Evolutionary conservation across 768 basidiomycete genomes (phyloP).

Genomic region (Pleurotus tuber-regium): DNA sequence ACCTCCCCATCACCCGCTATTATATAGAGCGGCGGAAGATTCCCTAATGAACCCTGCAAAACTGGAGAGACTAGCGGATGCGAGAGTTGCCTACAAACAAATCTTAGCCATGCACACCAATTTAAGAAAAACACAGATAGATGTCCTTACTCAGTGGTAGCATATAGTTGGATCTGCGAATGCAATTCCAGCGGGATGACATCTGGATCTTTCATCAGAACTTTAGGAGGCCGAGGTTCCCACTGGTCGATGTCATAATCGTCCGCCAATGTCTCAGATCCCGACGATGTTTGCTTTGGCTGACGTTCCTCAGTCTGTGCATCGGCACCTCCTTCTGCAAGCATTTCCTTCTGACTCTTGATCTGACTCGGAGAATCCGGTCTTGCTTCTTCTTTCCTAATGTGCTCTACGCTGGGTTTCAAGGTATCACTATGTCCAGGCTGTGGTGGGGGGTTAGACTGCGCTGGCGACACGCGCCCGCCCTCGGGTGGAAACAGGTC

Average conservation of each 20-base stretch:
- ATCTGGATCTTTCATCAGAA: conserved; percentile 47
- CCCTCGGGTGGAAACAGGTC: conserved; percentile 32
- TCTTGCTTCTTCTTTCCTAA: conserved; percentile 20
- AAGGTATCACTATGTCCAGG: conserved; percentile 51
- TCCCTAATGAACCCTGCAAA: conserved; percentile 68
- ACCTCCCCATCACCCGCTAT: conserved; percentile 73
- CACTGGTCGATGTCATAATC: conserved; percentile 33
- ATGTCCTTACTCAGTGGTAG: conserved; percentile 59
- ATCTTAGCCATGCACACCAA: not conserved
- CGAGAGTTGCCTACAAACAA: conserved; percentile 53
- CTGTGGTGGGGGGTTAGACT: conserved; percentile 40
- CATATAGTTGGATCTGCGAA: conserved; percentile 77
- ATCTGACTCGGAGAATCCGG: conserved; percentile 13
- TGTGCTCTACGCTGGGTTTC: conserved; percentile 29
- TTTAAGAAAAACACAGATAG: not conserved
- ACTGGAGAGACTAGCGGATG: conserved; percentile 76
- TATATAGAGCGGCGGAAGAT: conserved; percentile 74
- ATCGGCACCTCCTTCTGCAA: conserved; percentile 9
- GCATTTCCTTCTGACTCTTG: conserved; percentile 30
- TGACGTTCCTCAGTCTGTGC: not conserved
- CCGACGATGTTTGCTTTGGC: not conserved
- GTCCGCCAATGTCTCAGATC: conserved; percentile 5
- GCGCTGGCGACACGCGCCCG: conserved; percentile 33
- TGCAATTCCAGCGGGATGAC: conserved; percentile 44
- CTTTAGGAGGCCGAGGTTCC: conserved; percentile 57